phyloP scores from a whole-genome alignment of 208 protist genomes.

The Phytomonas sp. region DNA sequence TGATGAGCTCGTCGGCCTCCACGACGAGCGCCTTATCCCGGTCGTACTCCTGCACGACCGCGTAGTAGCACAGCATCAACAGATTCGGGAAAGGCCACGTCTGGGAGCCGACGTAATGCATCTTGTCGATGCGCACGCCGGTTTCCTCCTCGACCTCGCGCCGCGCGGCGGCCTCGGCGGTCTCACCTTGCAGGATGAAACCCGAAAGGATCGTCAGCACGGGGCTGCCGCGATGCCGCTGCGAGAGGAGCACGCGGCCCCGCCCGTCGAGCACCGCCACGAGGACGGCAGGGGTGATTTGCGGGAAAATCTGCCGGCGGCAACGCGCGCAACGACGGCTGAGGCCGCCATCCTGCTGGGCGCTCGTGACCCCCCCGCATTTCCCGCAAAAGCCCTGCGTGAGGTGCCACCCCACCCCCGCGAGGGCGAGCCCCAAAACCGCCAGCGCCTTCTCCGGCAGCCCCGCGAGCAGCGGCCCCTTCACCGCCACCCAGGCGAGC shows the following conservation, averaged over 20 bases:
- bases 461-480: conserved; percentile 13
- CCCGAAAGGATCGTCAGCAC: conserved; percentile 39
- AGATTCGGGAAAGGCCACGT: conserved; percentile 35
- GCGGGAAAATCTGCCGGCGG: conserved; percentile 22
- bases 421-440: conserved; percentile 26
- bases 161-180: conserved; percentile 38
- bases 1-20: conserved; percentile 29
- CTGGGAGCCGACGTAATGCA: conserved; percentile 52
- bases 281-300: conserved; percentile 39
- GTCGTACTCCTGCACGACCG: conserved; percentile 16
- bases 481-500: conserved; percentile 13
- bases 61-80: conserved; percentile 59
- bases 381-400: conserved; percentile 20
- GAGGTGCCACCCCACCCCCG: conserved; percentile 20
- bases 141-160: conserved; percentile 58
- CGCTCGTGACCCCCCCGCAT: conserved; percentile 22
- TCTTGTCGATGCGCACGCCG: conserved; percentile 19
- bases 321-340: conserved; percentile 20
- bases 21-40: conserved; percentile 10
- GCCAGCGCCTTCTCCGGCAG: conserved; percentile 15
- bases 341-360: conserved; percentile 15
- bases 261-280: conserved; percentile 37
- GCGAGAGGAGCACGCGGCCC: conserved; percentile 37
- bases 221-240: conserved; percentile 16
- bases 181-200: conserved; percentile 39